Conservation (phyloP, 768 basidiomycete species). For the Lyophyllum atratum region DNA sequence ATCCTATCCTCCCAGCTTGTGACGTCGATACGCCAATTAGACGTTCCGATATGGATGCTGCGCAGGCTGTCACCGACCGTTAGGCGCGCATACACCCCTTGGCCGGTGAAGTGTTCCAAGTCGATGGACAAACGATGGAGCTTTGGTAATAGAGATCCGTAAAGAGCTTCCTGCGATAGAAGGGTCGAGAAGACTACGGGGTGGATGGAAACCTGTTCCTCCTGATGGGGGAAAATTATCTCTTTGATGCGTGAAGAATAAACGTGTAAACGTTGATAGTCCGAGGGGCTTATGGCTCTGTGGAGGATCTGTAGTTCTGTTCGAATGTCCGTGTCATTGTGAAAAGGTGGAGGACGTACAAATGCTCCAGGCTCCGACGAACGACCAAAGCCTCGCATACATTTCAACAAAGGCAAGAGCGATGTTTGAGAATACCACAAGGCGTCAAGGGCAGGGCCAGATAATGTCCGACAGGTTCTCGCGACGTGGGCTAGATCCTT, state of each 20-base stretch:
- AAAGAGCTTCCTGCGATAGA: background rate
- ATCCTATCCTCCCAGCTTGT: too few species aligned
- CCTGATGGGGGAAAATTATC: background rate
- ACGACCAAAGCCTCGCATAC: slow-evolving; percentile 4
- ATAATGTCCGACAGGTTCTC: slow-evolving; percentile 15
- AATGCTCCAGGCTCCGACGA: too few species aligned
- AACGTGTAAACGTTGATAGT: slow-evolving; percentile 6
- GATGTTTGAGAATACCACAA: slow-evolving; percentile 16
- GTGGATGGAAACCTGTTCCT: background rate
- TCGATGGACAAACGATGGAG: background rate
- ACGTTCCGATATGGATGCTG: background rate
- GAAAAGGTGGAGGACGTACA: too few species aligned
- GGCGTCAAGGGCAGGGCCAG: slow-evolving; percentile 15
- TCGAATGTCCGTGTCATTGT: too few species aligned
- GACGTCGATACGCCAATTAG: too few species aligned
- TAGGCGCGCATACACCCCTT: slow-evolving; percentile 3
- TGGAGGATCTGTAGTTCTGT: background rate
- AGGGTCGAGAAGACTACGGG: background rate
- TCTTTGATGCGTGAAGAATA: slow-evolving; percentile 11
- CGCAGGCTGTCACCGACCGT: background rate
- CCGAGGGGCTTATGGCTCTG: background rate
- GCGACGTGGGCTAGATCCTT: slow-evolving; percentile 10
- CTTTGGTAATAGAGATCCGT: slow-evolving; percentile 4
- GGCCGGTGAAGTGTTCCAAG: background rate
- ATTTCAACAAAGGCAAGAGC: slow-evolving; percentile 2